A percentile compares a stretch with the other conserved stretches of the same genome.
Conservation (phyloP, 2,329 filamentous ascomycete species). For the Colletotrichum cereale region DNA sequence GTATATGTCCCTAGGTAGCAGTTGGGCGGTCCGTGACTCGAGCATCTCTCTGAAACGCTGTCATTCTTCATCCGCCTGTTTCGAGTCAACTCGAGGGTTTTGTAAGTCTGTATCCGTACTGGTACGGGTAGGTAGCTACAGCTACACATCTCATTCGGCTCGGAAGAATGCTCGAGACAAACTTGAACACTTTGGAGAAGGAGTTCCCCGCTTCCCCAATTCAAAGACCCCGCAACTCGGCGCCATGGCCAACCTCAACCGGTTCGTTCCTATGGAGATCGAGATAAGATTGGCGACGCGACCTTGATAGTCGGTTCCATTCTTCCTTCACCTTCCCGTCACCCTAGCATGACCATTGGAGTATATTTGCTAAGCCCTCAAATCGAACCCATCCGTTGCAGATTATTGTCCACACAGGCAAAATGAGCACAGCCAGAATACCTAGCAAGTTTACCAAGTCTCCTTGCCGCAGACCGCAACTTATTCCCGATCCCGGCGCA, state of each 20-base stretch:
- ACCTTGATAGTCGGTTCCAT: neutral
- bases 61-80: neutral
- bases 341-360: neutral
- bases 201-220: neutral
- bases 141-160: neutral
- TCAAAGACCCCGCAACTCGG: neutral
- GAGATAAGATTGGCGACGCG: slow-evolving; percentile 3
- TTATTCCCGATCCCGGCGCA: neutral
- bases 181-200: neutral
- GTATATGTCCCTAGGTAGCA: neutral
- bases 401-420: neutral
- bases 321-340: neutral
- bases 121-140: no score
- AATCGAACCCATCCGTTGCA: neutral
- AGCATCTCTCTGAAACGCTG: slow-evolving; percentile 10
- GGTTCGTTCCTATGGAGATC: neutral
- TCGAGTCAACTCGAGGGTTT: neutral
- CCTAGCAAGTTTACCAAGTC: slow-evolving; percentile 6
- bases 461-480: neutral
- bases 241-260: neutral
- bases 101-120: no score
- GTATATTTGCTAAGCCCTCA: neutral
- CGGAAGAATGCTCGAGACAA: no score
- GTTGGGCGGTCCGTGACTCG: slow-evolving; percentile 1
- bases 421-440: neutral